Conservation (phyloP, 1,284 basidiomycete species). For the Taiwanofungus camphoratus region DNA sequence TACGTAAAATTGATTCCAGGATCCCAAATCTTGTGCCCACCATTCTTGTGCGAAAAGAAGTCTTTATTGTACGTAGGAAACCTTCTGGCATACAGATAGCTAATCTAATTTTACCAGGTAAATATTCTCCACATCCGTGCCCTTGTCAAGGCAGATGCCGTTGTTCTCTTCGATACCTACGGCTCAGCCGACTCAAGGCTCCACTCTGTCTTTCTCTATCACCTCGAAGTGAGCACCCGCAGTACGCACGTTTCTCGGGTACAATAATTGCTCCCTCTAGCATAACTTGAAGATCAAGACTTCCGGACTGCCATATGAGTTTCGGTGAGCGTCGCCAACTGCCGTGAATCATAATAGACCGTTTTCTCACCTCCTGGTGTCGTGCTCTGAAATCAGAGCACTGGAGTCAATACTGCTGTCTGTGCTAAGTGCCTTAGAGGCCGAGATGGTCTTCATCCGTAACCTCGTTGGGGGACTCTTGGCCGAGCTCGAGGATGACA, state of each 20-base stretch:
- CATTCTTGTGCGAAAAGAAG: constrained; percentile 84
- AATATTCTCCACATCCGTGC: constrained; percentile 95
- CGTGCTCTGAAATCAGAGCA: constrained; percentile 47
- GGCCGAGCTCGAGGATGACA: constrained; percentile 90
- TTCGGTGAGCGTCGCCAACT: constrained; percentile 51
- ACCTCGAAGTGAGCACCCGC: constrained; percentile 64
- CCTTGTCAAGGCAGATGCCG: constrained; percentile 88
- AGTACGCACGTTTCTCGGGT: background rate
- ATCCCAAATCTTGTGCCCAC: constrained; percentile 93
- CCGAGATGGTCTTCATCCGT: constrained; percentile 88
- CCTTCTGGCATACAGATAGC: background rate
- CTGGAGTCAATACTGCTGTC: constrained; percentile 88
- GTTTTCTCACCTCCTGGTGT: constrained; percentile 17
- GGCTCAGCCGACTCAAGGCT: constrained; percentile 81
- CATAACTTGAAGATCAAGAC: constrained; percentile 73
- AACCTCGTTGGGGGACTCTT: constrained; percentile 83
- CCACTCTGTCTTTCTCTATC: constrained; percentile 83
- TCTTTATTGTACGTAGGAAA: constrained; percentile 63
- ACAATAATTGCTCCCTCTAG: constrained; percentile 32
- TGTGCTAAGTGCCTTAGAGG: constrained; percentile 85
- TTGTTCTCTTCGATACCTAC: constrained; percentile 89
- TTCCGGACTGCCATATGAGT: constrained; percentile 78
- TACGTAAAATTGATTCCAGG: constrained; percentile 94
- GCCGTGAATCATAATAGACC: constrained; percentile 1
- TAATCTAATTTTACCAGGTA: constrained; percentile 54